These are phyloP conservation scores for Mytilinidion resinicola DNA, from an alignment of 495 filamentous ascomycete genomes.

Conservation along the genomic window DNA sequence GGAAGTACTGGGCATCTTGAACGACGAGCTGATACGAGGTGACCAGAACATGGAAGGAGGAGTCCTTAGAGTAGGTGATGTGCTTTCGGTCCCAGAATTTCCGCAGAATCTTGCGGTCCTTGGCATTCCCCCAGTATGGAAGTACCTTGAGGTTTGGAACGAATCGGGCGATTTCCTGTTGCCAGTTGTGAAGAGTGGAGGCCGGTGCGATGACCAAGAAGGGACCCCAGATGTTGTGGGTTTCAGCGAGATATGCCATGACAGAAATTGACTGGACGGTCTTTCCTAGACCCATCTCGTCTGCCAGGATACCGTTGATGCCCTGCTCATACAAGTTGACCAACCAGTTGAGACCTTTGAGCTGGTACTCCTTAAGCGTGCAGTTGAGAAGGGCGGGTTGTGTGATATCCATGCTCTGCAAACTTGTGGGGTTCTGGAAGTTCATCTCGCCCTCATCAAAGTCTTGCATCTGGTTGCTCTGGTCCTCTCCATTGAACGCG, in stretches of 20 bases:
- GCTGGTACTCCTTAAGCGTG: slow-evolving; percentile 94
- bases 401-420: slow-evolving; percentile 87
- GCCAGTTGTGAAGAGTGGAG: slow-evolving; percentile 97
- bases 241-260: slow-evolving; percentile 96
- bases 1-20: slow-evolving; percentile 90
- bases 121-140: slow-evolving; percentile 93
- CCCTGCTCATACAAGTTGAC: slow-evolving; percentile 98
- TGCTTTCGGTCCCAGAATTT: slow-evolving; percentile 99
- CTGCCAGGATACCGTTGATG: slow-evolving; percentile 97
- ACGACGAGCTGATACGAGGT: slow-evolving; percentile 98
- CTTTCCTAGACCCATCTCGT: slow-evolving; percentile 99
- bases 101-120: slow-evolving; percentile 88
- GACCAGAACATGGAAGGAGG: slow-evolving; percentile 89
- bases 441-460: slow-evolving; percentile 93
- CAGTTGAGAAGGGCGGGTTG: slow-evolving; percentile 92
- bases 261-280: slow-evolving; percentile 98
- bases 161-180: slow-evolving; percentile 93
- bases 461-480: slow-evolving; percentile 42
- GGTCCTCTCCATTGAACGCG: slow-evolving; percentile 72
- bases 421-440: slow-evolving; percentile 95
- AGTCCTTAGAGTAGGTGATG: slow-evolving; percentile 86
- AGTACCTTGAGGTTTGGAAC: slow-evolving; percentile 90
- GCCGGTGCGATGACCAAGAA: slow-evolving; percentile 96
- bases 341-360: slow-evolving; percentile 98
- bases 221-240: slow-evolving; percentile 96